phyloP scores from a whole-genome alignment of 345 rosid genomes.

The Eucalyptus melliodora region DNA sequence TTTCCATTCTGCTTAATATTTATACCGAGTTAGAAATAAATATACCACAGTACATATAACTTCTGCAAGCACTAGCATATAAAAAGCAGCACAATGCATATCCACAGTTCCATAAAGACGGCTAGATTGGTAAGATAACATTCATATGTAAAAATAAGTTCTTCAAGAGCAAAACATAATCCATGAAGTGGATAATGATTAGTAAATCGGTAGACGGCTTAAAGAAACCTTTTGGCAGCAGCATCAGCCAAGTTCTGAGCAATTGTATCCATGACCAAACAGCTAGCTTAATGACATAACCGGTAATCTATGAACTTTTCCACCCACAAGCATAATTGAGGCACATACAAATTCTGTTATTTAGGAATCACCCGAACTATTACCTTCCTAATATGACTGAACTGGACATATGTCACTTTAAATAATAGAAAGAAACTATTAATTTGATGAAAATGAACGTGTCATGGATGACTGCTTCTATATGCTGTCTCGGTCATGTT shows the following conservation, averaged over 20 bases:
- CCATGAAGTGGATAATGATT: background rate
- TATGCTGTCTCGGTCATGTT: background rate
- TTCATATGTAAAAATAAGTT: background rate
- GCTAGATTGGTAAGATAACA: background rate
- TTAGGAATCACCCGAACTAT: background rate
- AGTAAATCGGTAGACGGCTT: background rate
- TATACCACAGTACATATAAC: background rate
- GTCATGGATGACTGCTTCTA: background rate
- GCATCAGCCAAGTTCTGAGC: background rate
- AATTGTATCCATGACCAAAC: background rate
- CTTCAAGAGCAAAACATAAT: background rate
- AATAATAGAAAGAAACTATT: background rate
- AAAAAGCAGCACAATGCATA: background rate
- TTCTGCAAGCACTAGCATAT: background rate
- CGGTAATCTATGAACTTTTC: background rate
- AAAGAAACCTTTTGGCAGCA: background rate
- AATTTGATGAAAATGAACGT: background rate
- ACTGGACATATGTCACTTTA: background rate
- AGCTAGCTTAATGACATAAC: background rate
- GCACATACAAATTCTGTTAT: background rate
- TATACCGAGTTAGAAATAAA: background rate
- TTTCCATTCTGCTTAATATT: constrained; percentile 60
- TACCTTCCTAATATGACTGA: background rate
- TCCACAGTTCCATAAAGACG: background rate
- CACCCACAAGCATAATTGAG: background rate